These are phyloP conservation scores for Colletotrichum sp. DNA, from an alignment of 2,329 filamentous ascomycete species.

Conservation along the genomic window DNA sequence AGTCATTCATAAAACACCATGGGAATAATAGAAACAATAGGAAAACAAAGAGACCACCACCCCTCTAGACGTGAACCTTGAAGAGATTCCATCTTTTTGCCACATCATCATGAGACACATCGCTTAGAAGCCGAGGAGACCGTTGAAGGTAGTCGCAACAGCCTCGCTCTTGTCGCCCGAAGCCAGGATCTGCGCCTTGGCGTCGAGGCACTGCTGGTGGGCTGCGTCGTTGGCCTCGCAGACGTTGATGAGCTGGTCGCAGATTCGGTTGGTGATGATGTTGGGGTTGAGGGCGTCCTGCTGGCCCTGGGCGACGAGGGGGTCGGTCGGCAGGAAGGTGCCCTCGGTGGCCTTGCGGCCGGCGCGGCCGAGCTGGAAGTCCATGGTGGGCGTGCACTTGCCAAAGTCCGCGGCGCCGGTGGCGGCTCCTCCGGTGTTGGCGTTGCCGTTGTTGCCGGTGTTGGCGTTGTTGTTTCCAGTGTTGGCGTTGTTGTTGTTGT, in stretches of 20 bases:
- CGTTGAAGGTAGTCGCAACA: slow-evolving; percentile 55
- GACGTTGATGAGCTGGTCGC: slow-evolving; percentile 65
- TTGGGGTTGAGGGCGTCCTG: slow-evolving; percentile 65
- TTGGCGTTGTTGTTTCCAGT: slow-evolving; percentile 27
- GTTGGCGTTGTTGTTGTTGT: slow-evolving; percentile 23
- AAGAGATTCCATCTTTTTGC: too few relatives aligned
- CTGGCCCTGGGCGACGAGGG: slow-evolving; percentile 59
- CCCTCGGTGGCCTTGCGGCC: slow-evolving; percentile 56
- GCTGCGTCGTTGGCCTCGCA: slow-evolving; percentile 64
- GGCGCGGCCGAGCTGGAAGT: slow-evolving; percentile 60
- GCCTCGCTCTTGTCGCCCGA: slow-evolving; percentile 52
- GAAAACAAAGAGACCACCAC: background rate
- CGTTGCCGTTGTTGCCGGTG: background rate
- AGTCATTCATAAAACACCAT: background rate
- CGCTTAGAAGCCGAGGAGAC: slow-evolving; percentile 40
- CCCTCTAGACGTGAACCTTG: background rate
- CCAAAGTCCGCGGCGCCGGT: slow-evolving; percentile 52
- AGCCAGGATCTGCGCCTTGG: slow-evolving; percentile 54
- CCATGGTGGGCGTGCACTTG: slow-evolving; percentile 54
- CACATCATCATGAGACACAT: background rate
- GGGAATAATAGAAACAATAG: slow-evolving; percentile 1
- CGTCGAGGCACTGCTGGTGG: slow-evolving; percentile 49
- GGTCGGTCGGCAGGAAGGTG: slow-evolving; percentile 64
- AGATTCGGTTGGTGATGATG: slow-evolving; percentile 69
- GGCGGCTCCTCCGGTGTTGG: slow-evolving; percentile 22